phyloP scores from a whole-genome alignment of 1,139 yeast genomes.

The Candida freyschussii region DNA sequence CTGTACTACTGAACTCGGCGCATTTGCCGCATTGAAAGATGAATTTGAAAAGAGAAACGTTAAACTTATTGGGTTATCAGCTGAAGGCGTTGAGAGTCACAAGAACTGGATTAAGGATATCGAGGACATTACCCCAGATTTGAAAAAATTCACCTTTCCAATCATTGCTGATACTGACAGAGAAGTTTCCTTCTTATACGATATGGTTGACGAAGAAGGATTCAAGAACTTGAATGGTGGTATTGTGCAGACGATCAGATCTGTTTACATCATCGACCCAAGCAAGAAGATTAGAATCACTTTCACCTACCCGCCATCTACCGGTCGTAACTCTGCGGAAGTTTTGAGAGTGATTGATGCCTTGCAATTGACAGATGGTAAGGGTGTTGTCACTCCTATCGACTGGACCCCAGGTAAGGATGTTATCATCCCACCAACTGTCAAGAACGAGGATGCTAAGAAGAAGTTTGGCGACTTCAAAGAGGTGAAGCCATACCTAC shows the following conservation, averaged over 20 bases:
- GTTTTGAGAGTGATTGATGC: constrained; percentile 79
- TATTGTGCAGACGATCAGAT: constrained; percentile 71
- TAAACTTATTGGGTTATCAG: constrained; percentile 75
- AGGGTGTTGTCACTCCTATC: constrained; percentile 75
- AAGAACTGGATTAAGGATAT: constrained; percentile 79
- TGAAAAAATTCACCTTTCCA: constrained; percentile 57
- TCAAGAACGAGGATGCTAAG: constrained; percentile 67
- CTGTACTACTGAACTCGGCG: constrained; percentile 87
- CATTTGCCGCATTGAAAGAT: constrained; percentile 77
- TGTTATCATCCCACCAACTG: constrained; percentile 75
- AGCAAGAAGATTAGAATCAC: constrained; percentile 67
- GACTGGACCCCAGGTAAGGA: constrained; percentile 88
- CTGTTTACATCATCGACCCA: constrained; percentile 82
- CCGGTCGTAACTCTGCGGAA: constrained; percentile 88
- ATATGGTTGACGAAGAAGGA: constrained; percentile 84
- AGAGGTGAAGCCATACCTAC: constrained; percentile 73
- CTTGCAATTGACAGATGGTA: constrained; percentile 66
- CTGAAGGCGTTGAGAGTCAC: constrained; percentile 68
- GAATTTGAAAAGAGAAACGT: constrained; percentile 74
- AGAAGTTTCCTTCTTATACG: constrained; percentile 64
- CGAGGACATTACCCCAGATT: constrained; percentile 57
- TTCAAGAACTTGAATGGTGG: constrained; percentile 70
- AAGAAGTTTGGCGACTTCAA: constrained; percentile 71
- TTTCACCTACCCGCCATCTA: constrained; percentile 77
- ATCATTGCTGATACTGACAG: constrained; percentile 74